Conservation (phyloP, 306 rosid species). For the Malus sylvestris region DNA sequence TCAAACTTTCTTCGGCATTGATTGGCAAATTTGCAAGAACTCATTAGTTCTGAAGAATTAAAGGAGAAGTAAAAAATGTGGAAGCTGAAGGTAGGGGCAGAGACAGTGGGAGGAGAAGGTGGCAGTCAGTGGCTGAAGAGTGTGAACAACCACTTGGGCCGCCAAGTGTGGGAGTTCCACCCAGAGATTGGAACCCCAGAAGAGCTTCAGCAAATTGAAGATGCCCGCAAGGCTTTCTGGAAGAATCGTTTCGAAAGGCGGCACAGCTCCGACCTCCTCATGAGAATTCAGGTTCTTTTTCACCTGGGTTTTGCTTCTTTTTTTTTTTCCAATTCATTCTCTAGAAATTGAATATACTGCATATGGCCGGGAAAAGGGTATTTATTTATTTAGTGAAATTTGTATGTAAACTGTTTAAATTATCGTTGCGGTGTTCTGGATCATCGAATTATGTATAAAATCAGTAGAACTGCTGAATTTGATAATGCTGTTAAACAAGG, state of each 20-base stretch:
- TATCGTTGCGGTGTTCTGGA: neutral
- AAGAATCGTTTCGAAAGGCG: constrained; percentile 25
- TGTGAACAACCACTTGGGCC: constrained; percentile 29
- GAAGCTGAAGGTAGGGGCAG: constrained; percentile 31
- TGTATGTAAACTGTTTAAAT: neutral
- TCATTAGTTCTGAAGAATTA: too few relatives aligned
- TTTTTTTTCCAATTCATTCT: too few relatives aligned
- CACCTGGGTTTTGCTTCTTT: neutral
- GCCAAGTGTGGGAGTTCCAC: constrained; percentile 35
- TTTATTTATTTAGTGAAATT: neutral
- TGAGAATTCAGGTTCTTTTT: constrained; percentile 31
- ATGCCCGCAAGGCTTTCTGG: constrained; percentile 23
- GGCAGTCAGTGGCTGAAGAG: constrained; percentile 13
- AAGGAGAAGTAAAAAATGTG: constrained; percentile 14
- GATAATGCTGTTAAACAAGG: neutral
- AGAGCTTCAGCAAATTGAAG: constrained; percentile 26
- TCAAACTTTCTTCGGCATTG: neutral
- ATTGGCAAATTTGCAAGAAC: neutral
- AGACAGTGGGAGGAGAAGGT: constrained; percentile 12
- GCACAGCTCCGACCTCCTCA: constrained; percentile 34
- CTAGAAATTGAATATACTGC: neutral
- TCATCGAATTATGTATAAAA: neutral
- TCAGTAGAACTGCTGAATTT: neutral
- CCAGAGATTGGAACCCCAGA: constrained; percentile 28
- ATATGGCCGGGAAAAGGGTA: neutral